Evolutionary conservation across 225 moss, liverwort and hornwort genomes (phyloP).

Genomic region (Polytrichum formosum): DNA sequence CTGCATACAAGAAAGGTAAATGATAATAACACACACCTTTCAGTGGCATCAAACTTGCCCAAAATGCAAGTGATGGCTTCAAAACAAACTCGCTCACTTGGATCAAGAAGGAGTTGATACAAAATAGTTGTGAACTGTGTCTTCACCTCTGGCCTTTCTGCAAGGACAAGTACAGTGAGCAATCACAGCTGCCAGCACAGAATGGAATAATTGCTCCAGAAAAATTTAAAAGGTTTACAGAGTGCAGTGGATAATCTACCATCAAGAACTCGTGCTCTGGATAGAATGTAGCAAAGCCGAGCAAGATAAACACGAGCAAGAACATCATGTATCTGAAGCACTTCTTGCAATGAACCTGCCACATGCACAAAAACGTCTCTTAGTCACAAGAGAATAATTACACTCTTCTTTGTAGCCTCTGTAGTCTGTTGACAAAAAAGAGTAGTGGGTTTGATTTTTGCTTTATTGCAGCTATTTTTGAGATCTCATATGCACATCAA

Average conservation of each 20-base stretch:
- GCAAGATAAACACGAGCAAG: slow-evolving; percentile 96
- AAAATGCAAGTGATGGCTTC: slow-evolving; percentile 95
- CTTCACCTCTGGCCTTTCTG: slow-evolving; percentile 97
- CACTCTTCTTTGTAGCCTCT: too few species aligned
- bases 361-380: neutral
- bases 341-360: slow-evolving; percentile 93
- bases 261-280: slow-evolving; percentile 87
- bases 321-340: slow-evolving; percentile 94
- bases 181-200: slow-evolving; percentile 11
- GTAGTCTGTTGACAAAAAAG: too few species aligned
- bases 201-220: too few species aligned
- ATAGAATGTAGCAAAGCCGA: slow-evolving; percentile 90
- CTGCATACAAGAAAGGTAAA: neutral
- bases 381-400: too few species aligned
- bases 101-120: slow-evolving; percentile 95
- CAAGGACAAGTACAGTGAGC: slow-evolving; percentile 15
- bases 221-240: neutral
- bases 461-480: too few species aligned
- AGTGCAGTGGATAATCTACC: slow-evolving; percentile 36
- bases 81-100: slow-evolving; percentile 97
- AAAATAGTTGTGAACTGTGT: slow-evolving; percentile 90
- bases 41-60: slow-evolving; percentile 90
- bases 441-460: too few species aligned
- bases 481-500: too few species aligned
- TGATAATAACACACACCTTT: slow-evolving; percentile 52